Percentiles rank a stretch among this genome's conserved stretches.
Evolutionary conservation across 2,329 filamentous ascomycete genomes (phyloP).

Genomic region (Clathrospora elynae): DNA sequence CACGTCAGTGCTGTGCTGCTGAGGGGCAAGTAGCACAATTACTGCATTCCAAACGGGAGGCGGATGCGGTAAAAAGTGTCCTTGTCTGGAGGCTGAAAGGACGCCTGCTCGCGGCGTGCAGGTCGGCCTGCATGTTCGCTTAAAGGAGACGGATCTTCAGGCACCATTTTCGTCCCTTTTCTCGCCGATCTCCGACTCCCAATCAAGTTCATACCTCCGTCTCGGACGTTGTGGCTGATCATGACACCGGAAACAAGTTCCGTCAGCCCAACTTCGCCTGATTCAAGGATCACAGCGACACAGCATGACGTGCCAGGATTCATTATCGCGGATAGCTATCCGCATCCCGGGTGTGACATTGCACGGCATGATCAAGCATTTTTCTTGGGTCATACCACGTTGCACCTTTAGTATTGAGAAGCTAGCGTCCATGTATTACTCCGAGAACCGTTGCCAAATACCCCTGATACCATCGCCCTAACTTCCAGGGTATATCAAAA

Average conservation of each 20-base stretch:
- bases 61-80: constrained; percentile 12
- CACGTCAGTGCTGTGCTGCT: constrained; percentile 15
- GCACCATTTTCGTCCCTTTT: constrained; percentile 9
- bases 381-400: not conserved
- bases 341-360: constrained; percentile 7
- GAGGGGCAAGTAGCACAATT: no score
- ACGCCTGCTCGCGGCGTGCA: constrained; percentile 13
- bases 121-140: constrained; percentile 15
- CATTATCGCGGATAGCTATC: constrained; percentile 5
- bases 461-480: no score
- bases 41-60: no score
- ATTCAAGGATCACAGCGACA: constrained; percentile 6
- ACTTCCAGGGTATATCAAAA: no score
- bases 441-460: no score
- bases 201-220: not conserved
- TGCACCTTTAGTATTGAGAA: no score
- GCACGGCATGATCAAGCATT: constrained; percentile 5
- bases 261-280: constrained; percentile 5
- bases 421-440: no score
- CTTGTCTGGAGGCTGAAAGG: constrained; percentile 11
- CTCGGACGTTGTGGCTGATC: not conserved
- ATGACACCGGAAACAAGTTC: not conserved
- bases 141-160: constrained; percentile 22
- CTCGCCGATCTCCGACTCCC: constrained; percentile 5
- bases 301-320: constrained; percentile 3